A percentile compares a stretch with the other conserved stretches of the same genome.
phyloP scores from a whole-genome alignment of 108 stramenopile genomes.

The Epipyxis sp. region DNA sequence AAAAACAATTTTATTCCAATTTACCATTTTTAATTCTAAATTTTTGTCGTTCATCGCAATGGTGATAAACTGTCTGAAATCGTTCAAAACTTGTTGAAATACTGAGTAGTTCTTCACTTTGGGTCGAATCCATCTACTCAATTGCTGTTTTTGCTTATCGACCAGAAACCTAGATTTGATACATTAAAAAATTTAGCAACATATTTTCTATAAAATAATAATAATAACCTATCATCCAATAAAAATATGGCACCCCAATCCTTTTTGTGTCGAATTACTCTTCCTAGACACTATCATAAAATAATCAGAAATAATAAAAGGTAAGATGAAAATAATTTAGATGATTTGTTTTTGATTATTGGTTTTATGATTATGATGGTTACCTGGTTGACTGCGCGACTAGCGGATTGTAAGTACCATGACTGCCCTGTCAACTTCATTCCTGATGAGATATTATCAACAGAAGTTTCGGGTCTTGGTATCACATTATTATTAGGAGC shows the following conservation, averaged over 20 bases:
- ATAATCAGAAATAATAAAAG: background rate
- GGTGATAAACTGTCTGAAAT: background rate
- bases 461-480: background rate
- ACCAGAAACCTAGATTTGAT: background rate
- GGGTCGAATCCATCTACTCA: slow-evolving; percentile 31
- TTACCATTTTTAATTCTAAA: background rate
- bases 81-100: background rate
- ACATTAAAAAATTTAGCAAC: background rate
- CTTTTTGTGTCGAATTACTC: slow-evolving; percentile 91
- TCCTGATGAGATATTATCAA: too few species aligned
- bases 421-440: slow-evolving; percentile 64
- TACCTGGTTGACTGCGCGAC: slow-evolving; percentile 95
- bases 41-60: background rate
- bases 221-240: slow-evolving; percentile 74
- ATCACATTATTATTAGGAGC: background rate
- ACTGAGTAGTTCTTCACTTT: background rate
- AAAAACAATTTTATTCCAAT: background rate
- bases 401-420: slow-evolving; percentile 96
- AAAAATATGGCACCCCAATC: slow-evolving; percentile 94
- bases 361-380: too few species aligned
- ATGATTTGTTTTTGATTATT: too few species aligned
- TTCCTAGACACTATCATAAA: slow-evolving; percentile 69
- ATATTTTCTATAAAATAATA: background rate
- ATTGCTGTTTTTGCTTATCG: background rate
- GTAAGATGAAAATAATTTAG: background rate